Base-by-base conservation (phyloP, 257 asterid species). In the Anisodus acutangulus region DNA sequence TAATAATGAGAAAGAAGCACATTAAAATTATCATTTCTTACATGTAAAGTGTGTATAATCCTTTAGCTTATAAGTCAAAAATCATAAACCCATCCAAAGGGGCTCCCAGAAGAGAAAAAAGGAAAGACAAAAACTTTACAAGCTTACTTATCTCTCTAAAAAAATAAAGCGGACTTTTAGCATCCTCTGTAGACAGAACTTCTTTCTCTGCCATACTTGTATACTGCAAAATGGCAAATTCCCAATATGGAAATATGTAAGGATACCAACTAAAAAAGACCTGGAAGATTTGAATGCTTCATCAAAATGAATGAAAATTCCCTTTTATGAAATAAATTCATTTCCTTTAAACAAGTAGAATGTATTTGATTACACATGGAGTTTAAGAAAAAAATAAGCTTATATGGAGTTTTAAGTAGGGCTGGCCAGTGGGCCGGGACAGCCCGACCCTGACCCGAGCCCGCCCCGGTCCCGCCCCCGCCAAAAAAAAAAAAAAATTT, bases 141-240 rank as follows among this genome's bases (percentile, higher is more conserved):
- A 67, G 5, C 12, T 41, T 60, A 91, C 94, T 88, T 51, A 85
- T 71, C 80, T 85, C 91, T 81, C 83, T 87, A 31, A 88, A 83
- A 89, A 89, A 88, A 22, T 47, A 88, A 64, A 85, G 55, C 19
- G 89, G 90, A 78, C 9, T 81, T 22, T 82, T 86, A 72, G 43
- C 68, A 84, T 39, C 66, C 45, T 84, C 88, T 3, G 84, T 62
- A 83, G 53, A 76, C 15, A 68, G 16, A 66, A 17, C 88, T 53
- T 76, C 89, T 64, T 89, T 88, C 55, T 83, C 89, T 1, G 80
- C 87, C 93, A 88, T 90, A 3, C 79, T 82, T 72, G 59, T 45
- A 47, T 1, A 22, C 62, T 74, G 62, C 55, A 74, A 74, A 74
- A 22, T 74, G 43, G 62, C 62, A 74, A 74, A 49, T 49, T 11